Percentiles rank a stretch among this genome's conserved stretches.
Conservation (phyloP, 1,139 yeast genomes). For the Sugiyamaella xylanicola region DNA sequence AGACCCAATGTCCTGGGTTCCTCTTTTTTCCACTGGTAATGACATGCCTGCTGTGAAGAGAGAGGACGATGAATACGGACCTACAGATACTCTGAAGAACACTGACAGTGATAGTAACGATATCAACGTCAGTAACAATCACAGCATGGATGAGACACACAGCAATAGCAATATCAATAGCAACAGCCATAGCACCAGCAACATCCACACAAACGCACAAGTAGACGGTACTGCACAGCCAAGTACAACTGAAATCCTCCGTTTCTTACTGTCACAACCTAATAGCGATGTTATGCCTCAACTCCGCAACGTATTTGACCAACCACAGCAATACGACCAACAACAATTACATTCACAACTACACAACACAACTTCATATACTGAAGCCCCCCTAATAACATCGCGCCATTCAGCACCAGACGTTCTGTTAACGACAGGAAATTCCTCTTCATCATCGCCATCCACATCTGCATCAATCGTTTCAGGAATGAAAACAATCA, state of each 20-base stretch:
- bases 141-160: slow-evolving; percentile 4
- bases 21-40: slow-evolving; percentile 12
- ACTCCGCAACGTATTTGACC: slow-evolving; percentile 1
- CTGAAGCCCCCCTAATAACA: slow-evolving; percentile 2
- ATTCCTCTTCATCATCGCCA: neutral
- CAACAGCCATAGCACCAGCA: neutral
- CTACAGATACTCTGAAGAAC: neutral
- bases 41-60: slow-evolving; percentile 2
- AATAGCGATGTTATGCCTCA: neutral
- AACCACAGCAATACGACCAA: neutral
- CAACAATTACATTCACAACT: neutral
- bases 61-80: slow-evolving; percentile 4
- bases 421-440: neutral
- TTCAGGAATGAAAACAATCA: neutral
- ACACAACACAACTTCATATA: neutral
- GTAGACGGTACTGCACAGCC: too few relatives aligned
- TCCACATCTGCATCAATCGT: neutral
- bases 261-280: slow-evolving; percentile 1
- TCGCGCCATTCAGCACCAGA: slow-evolving; percentile 18
- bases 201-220: neutral
- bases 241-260: neutral
- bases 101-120: neutral
- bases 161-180: neutral
- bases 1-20: slow-evolving; percentile 21
- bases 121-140: neutral